These are phyloP conservation scores for Monosporozyma unispora DNA, from an alignment of 805 yeast genomes.

Conservation along the genomic window DNA sequence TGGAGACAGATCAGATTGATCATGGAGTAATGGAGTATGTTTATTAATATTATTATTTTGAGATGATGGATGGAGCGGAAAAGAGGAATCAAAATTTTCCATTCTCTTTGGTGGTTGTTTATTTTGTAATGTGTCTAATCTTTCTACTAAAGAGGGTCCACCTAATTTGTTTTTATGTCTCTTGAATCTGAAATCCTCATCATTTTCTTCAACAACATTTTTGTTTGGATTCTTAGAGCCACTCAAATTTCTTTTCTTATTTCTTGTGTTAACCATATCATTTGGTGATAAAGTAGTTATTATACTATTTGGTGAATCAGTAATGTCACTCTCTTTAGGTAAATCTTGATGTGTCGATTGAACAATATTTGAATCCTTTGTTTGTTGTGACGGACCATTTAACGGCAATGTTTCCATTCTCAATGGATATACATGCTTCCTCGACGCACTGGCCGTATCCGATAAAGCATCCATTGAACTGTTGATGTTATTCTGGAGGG, in stretches of 20 bases:
- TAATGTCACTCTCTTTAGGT: neutral
- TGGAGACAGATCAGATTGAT: neutral
- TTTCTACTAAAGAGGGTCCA: constrained; percentile 24
- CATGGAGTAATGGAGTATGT: neutral
- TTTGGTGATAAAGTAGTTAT: neutral
- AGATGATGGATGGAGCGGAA: constrained; percentile 3
- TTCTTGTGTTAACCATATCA: constrained; percentile 5
- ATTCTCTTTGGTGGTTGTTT: constrained; percentile 24
- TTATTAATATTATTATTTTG: neutral
- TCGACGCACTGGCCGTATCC: neutral
- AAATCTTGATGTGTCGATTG: constrained; percentile 1
- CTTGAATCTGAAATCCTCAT: constrained; percentile 27
- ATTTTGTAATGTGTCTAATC: constrained; percentile 25
- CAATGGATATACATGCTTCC: constrained; percentile 17
- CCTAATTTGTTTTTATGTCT: constrained; percentile 25
- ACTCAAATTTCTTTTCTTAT: constrained; percentile 4
- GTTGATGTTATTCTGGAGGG: too few relatives aligned
- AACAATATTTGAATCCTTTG: neutral
- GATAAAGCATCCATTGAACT: neutral
- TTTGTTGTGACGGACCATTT: neutral
- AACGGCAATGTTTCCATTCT: constrained; percentile 21
- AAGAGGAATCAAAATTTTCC: constrained; percentile 28
- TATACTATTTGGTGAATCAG: neutral
- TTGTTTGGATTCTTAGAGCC: neutral
- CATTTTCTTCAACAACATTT: constrained; percentile 13